These are phyloP conservation scores for Dipodascopsis tothii DNA, from an alignment of 805 yeast genomes.

Conservation along the genomic window DNA sequence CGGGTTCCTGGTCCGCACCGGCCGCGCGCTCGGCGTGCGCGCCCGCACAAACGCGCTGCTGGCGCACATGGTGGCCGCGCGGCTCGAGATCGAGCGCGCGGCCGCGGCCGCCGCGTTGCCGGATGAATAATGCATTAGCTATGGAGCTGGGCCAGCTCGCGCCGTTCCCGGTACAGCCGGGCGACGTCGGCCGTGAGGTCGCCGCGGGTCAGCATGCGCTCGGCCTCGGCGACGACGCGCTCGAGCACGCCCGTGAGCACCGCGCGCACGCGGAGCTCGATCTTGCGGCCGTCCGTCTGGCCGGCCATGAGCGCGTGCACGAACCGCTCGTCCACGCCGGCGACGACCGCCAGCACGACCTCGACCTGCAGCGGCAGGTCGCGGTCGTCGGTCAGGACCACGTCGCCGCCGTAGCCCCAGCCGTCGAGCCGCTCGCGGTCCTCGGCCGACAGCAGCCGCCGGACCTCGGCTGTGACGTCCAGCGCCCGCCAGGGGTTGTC, in stretches of 20 bases:
- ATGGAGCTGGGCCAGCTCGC: constrained; percentile 20
- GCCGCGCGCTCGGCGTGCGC: constrained; percentile 2
- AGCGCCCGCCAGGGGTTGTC: constrained; percentile 62
- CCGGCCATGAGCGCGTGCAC: background rate
- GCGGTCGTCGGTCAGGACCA: constrained; percentile 45
- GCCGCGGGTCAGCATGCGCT: background rate
- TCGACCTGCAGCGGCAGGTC: constrained; percentile 63
- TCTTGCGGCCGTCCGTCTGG: constrained; percentile 1
- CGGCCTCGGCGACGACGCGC: background rate
- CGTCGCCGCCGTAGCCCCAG: constrained; percentile 60
- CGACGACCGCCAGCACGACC: constrained; percentile 55
- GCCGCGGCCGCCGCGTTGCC: too few species aligned
- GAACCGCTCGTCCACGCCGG: constrained; percentile 1
- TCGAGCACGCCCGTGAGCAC: constrained; percentile 1
- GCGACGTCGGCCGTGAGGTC: constrained; percentile 1
- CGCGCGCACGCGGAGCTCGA: background rate
- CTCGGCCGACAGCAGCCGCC: constrained; percentile 30
- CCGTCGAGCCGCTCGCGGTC: constrained; percentile 39
- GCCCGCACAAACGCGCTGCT: constrained; percentile 12
- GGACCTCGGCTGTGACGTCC: constrained; percentile 49
- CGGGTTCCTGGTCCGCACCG: constrained; percentile 53
- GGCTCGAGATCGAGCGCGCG: too few species aligned
- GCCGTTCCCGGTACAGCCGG: constrained; percentile 25
- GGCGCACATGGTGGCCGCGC: background rate
- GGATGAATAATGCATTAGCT: too few species aligned